Percentiles rank a stretch among this genome's conserved stretches.
Evolutionary conservation across 1,139 yeast genomes (phyloP).

Genomic region (Suzukiozyma palmioleophila): DNA sequence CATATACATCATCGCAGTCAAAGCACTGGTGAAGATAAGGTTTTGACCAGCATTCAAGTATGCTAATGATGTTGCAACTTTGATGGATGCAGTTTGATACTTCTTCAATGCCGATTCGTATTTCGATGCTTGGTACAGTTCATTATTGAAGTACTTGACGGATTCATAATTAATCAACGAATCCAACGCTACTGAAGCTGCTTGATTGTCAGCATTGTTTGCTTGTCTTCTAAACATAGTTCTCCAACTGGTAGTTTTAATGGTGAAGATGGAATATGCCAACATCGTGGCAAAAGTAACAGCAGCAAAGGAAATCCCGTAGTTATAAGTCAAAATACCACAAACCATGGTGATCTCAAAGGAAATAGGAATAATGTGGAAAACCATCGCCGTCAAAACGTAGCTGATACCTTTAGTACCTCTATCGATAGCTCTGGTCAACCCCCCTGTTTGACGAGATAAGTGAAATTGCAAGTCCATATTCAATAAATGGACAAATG

Average conservation of each 20-base stretch:
- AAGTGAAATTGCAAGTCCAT: slow-evolving; percentile 89
- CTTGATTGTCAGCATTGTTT: slow-evolving; percentile 89
- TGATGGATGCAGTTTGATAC: slow-evolving; percentile 79
- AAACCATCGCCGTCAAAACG: slow-evolving; percentile 92
- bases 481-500: slow-evolving; percentile 76
- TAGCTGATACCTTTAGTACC: slow-evolving; percentile 97
- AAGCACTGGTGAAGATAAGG: slow-evolving; percentile 81
- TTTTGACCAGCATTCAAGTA: slow-evolving; percentile 91
- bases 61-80: slow-evolving; percentile 90
- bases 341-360: slow-evolving; percentile 91
- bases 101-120: slow-evolving; percentile 72
- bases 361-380: slow-evolving; percentile 89
- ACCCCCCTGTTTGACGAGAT: slow-evolving; percentile 90
- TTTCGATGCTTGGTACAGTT: slow-evolving; percentile 69
- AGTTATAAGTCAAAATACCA: slow-evolving; percentile 88
- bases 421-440: slow-evolving; percentile 93
- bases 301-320: slow-evolving; percentile 85
- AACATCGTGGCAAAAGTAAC: slow-evolving; percentile 86
- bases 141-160: slow-evolving; percentile 92
- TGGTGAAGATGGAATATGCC: slow-evolving; percentile 81
- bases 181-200: slow-evolving; percentile 91
- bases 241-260: slow-evolving; percentile 94
- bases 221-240: slow-evolving; percentile 88
- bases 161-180: slow-evolving; percentile 92
- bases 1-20: slow-evolving; percentile 98